phyloP scores from a whole-genome alignment of 208 protist species.

The Leishmania martiniquensis region DNA sequence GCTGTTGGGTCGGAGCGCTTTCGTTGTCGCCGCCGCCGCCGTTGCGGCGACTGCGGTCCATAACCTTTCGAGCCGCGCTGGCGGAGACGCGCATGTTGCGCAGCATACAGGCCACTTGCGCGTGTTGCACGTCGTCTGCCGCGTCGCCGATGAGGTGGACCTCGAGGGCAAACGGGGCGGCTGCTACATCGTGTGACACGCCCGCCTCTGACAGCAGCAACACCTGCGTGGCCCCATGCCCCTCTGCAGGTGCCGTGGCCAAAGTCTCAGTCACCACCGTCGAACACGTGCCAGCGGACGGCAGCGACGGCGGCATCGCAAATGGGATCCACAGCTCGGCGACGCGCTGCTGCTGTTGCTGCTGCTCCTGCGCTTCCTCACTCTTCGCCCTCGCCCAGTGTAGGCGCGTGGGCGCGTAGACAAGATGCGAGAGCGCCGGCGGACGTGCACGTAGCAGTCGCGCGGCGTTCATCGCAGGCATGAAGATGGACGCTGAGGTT shows the following conservation, averaged over 20 bases:
- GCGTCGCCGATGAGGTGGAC: conserved; percentile 21
- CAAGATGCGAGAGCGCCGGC: conserved; percentile 18
- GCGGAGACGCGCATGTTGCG: conserved; percentile 30
- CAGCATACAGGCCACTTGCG: conserved; percentile 25
- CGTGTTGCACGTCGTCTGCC: background rate
- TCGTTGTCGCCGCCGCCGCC: background rate
- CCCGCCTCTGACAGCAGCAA: conserved; percentile 1
- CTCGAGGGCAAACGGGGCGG: conserved; percentile 7
- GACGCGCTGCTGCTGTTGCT: conserved; percentile 27
- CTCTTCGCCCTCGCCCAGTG: background rate
- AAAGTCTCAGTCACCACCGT: background rate
- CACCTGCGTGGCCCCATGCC: background rate
- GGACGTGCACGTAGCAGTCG: conserved; percentile 17
- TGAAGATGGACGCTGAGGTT: background rate
- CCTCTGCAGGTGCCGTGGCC: background rate
- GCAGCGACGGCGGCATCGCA: conserved; percentile 5
- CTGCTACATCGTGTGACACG: background rate
- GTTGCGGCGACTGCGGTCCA: background rate
- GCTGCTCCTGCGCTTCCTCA: background rate
- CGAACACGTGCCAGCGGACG: background rate
- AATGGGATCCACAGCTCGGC: conserved; percentile 33
- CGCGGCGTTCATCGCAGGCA: conserved; percentile 14
- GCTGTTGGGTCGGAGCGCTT: background rate
- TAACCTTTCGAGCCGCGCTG: background rate
- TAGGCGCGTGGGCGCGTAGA: conserved; percentile 10